phyloP scores from a whole-genome alignment of 352 stramenopile genomes.

The Phytophthora chlamydospora region DNA sequence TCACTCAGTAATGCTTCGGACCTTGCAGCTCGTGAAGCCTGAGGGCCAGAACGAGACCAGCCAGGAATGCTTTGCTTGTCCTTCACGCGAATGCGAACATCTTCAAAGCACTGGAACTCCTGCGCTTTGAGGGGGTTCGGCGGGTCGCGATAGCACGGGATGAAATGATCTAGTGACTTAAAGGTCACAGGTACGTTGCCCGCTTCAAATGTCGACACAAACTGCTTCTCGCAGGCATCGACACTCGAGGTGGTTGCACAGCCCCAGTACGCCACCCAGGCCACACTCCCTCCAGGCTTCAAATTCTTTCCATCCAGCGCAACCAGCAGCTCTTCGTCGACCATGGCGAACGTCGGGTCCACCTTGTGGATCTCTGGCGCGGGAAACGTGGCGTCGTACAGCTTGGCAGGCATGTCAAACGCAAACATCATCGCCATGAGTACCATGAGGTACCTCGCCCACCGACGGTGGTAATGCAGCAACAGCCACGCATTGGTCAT shows the following conservation, averaged over 20 bases:
- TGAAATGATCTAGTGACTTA: slow-evolving; percentile 76
- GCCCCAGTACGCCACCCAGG: slow-evolving; percentile 85
- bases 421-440: slow-evolving; percentile 50
- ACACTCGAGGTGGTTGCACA: slow-evolving; percentile 68
- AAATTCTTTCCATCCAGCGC: slow-evolving; percentile 74
- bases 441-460: slow-evolving; percentile 57
- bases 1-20: no score
- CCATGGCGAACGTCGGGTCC: slow-evolving; percentile 71
- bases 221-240: slow-evolving; percentile 75
- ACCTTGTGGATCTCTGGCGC: slow-evolving; percentile 58
- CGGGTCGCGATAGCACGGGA: slow-evolving; percentile 85
- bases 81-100: slow-evolving; percentile 78
- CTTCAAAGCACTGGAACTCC: slow-evolving; percentile 74
- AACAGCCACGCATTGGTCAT: slow-evolving; percentile 50
- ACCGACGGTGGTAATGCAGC: slow-evolving; percentile 60
- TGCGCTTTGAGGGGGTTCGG: slow-evolving; percentile 77
- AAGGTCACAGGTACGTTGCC: slow-evolving; percentile 79
- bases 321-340: slow-evolving; percentile 77
- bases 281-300: slow-evolving; percentile 71
- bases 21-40: neutral
- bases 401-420: slow-evolving; percentile 49
- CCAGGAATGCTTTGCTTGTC: slow-evolving; percentile 80
- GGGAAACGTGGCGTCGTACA: slow-evolving; percentile 65
- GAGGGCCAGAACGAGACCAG: slow-evolving; percentile 49
- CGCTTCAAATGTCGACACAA: slow-evolving; percentile 59